phyloP scores from a whole-genome alignment of 2,329 filamentous ascomycete species.

The Paecilomyces formosus region DNA sequence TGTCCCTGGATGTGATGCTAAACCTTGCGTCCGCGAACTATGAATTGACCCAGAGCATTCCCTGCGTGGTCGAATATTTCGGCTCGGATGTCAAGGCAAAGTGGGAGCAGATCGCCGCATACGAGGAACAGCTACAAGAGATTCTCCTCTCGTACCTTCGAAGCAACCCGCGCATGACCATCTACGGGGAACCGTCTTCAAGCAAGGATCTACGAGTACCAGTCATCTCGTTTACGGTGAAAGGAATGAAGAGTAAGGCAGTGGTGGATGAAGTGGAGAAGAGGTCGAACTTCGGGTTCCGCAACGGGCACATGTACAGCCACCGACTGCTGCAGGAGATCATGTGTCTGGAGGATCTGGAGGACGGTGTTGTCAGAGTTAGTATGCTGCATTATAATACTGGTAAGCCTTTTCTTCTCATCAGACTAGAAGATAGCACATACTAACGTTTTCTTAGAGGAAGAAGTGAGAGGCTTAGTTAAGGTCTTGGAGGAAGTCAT shows the following conservation, averaged over 20 bases:
- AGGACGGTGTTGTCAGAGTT: conserved; percentile 61
- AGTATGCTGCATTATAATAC: conserved; percentile 70
- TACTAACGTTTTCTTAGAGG: conserved; percentile 2
- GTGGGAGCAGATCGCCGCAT: conserved; percentile 48
- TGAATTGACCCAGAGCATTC: conserved; percentile 59
- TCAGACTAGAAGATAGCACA: neutral
- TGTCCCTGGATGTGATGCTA: conserved; percentile 58
- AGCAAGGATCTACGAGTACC: conserved; percentile 49
- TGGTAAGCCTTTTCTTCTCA: conserved; percentile 34
- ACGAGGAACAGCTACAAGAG: conserved; percentile 55
- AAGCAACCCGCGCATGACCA: conserved; percentile 44
- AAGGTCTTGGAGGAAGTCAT: conserved; percentile 12
- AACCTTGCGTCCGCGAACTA: conserved; percentile 64
- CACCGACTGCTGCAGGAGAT: conserved; percentile 55
- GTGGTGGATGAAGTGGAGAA: conserved; percentile 58
- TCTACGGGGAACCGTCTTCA: conserved; percentile 50
- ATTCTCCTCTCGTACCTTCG: conserved; percentile 54
- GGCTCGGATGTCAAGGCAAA: conserved; percentile 26
- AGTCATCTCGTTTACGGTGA: conserved; percentile 60
- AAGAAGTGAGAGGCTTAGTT: conserved; percentile 11
- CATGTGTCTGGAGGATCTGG: conserved; percentile 48
- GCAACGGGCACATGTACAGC: conserved; percentile 64
- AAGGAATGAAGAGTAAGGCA: conserved; percentile 48
- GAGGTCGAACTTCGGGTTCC: conserved; percentile 52
- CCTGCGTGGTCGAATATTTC: conserved; percentile 57